Conservation (phyloP, 768 basidiomycete genomes). For the Collybia sp. region DNA sequence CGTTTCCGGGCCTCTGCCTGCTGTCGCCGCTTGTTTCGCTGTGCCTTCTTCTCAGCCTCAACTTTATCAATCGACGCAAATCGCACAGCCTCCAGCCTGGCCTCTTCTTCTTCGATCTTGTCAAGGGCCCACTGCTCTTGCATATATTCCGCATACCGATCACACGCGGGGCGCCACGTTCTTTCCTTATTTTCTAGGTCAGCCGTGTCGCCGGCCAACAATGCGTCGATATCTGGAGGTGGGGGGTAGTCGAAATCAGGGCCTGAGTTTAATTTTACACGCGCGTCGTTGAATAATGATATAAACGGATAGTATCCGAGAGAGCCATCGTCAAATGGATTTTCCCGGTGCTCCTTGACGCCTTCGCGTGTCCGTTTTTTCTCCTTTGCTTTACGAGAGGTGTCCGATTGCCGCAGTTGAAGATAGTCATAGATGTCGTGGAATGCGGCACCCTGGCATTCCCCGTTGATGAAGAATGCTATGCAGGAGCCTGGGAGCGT, state of each 20-base stretch:
- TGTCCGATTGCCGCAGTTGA: slow-evolving; percentile 65
- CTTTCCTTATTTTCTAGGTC: slow-evolving; percentile 25
- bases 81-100: slow-evolving; percentile 37
- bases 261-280: slow-evolving; percentile 82
- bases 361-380: slow-evolving; percentile 61
- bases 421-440: slow-evolving; percentile 87
- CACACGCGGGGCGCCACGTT: slow-evolving; percentile 76
- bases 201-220: slow-evolving; percentile 35
- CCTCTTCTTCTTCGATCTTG: slow-evolving; percentile 70
- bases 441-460: slow-evolving; percentile 79
- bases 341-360: slow-evolving; percentile 73
- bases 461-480: slow-evolving; percentile 91
- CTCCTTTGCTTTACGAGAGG: slow-evolving; percentile 59
- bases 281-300: slow-evolving; percentile 88
- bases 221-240: slow-evolving; percentile 68
- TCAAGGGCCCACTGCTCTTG: slow-evolving; percentile 78
- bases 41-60: slow-evolving; percentile 46
- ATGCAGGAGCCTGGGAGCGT: slow-evolving; percentile 67
- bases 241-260: slow-evolving; percentile 83
- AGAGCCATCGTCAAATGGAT: slow-evolving; percentile 89
- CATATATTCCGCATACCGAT: slow-evolving; percentile 85
- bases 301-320: slow-evolving; percentile 96
- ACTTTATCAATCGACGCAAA: slow-evolving; percentile 32
- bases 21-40: slow-evolving; percentile 43
- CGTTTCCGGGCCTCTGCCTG: slow-evolving; percentile 49